Evolutionary conservation across 1,284 basidiomycete genomes (phyloP).

Genomic region (Gomphus sp.): DNA sequence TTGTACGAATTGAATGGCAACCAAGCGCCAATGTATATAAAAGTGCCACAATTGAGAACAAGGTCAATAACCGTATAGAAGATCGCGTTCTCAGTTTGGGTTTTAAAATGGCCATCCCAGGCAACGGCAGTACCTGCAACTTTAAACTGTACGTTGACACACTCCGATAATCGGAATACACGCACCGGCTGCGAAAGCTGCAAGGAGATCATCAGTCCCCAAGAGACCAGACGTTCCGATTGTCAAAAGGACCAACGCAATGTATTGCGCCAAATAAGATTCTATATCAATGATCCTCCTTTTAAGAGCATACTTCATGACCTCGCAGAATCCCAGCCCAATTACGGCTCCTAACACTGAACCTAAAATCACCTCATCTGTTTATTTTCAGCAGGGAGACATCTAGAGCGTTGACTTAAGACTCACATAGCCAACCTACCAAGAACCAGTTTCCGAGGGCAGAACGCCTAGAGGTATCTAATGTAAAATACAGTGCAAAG

Average conservation of each 20-base stretch:
- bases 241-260: slow-evolving; percentile 75
- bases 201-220: slow-evolving; percentile 81
- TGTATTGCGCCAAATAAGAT: slow-evolving; percentile 86
- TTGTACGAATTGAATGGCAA: slow-evolving; percentile 9
- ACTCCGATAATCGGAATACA: not conserved
- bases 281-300: slow-evolving; percentile 81
- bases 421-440: slow-evolving; percentile 69
- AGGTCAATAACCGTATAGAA: slow-evolving; percentile 89
- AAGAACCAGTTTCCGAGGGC: slow-evolving; percentile 77
- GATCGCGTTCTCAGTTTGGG: slow-evolving; percentile 73
- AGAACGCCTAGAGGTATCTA: slow-evolving; percentile 76
- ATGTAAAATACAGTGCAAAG: slow-evolving; percentile 21
- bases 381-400: too few species aligned
- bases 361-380: slow-evolving; percentile 85
- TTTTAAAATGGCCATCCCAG: slow-evolving; percentile 91
- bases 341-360: slow-evolving; percentile 66
- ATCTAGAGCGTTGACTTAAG: not conserved
- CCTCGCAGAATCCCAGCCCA: slow-evolving; percentile 65
- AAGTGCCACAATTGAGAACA: slow-evolving; percentile 76
- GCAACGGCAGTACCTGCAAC: slow-evolving; percentile 76
- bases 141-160: not conserved
- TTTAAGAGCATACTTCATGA: slow-evolving; percentile 77
- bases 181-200: slow-evolving; percentile 84
- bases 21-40: slow-evolving; percentile 89
- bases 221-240: slow-evolving; percentile 72